Conservation (phyloP, 257 asterid species). For the Salvia hispanica region DNA sequence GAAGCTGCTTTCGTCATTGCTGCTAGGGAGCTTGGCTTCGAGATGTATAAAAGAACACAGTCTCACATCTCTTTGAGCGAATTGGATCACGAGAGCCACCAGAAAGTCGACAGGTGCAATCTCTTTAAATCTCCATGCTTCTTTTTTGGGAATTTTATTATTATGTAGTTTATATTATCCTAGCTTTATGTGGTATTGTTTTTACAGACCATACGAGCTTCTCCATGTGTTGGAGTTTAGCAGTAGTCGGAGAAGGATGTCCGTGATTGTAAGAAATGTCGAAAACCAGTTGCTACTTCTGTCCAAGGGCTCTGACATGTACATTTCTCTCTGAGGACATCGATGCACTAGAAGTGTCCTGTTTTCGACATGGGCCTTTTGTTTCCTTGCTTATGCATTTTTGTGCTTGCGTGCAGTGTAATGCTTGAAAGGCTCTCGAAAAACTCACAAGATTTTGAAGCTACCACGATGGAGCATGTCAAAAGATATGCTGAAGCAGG, state of each 20-base stretch:
- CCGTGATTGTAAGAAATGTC: slow-evolving; percentile 67
- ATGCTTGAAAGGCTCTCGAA: slow-evolving; percentile 80
- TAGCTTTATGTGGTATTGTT: slow-evolving; percentile 16
- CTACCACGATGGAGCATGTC: slow-evolving; percentile 66
- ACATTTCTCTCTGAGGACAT: slow-evolving; percentile 23
- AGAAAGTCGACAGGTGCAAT: slow-evolving; percentile 63
- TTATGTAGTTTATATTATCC: not conserved
- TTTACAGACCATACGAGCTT: slow-evolving; percentile 72
- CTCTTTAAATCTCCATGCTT: slow-evolving; percentile 13
- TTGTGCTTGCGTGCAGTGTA: slow-evolving; percentile 55
- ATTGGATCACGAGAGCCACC: slow-evolving; percentile 57
- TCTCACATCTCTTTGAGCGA: slow-evolving; percentile 77
- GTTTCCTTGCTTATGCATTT: slow-evolving; percentile 16
- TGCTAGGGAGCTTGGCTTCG: slow-evolving; percentile 90
- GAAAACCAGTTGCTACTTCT: slow-evolving; percentile 81
- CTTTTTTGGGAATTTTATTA: slow-evolving; percentile 13
- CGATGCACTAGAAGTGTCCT: slow-evolving; percentile 15
- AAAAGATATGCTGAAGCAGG: slow-evolving; percentile 88
- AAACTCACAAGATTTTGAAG: slow-evolving; percentile 46
- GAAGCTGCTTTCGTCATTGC: slow-evolving; percentile 97
- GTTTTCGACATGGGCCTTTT: slow-evolving; percentile 17
- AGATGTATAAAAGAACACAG: slow-evolving; percentile 83
- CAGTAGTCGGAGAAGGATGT: slow-evolving; percentile 93
- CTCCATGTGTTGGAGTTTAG: slow-evolving; percentile 93
- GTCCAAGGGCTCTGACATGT: slow-evolving; percentile 99